These are phyloP conservation scores for Raphanus sativus DNA, from an alignment of 345 rosid species.

Conservation along the genomic window DNA sequence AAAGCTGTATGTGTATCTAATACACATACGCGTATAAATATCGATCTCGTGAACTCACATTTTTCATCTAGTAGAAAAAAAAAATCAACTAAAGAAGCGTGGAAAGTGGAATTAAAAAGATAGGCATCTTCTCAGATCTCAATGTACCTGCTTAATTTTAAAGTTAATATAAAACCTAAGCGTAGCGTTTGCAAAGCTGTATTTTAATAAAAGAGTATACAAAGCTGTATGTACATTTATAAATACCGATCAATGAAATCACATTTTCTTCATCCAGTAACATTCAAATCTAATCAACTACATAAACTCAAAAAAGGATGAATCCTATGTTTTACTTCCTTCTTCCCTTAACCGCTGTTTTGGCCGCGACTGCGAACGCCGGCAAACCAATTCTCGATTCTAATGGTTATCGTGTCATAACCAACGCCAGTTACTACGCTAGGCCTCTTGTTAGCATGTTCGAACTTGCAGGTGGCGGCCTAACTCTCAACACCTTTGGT, in stretches of 20 bases:
- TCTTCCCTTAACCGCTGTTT: slow-evolving; percentile 15
- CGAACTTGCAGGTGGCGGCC: too few relatives aligned
- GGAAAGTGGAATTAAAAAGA: not conserved
- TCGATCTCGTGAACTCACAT: too few relatives aligned
- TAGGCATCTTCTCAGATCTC: not conserved
- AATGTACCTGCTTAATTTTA: not conserved
- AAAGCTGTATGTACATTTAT: not conserved
- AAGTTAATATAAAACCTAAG: not conserved
- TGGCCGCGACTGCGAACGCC: not conserved
- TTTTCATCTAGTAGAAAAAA: too few relatives aligned
- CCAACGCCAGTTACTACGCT: slow-evolving; percentile 24
- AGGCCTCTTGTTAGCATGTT: too few relatives aligned
- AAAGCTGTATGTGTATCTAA: too few relatives aligned
- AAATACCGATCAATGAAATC: not conserved
- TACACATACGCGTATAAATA: too few relatives aligned
- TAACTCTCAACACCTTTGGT: slow-evolving; percentile 2
- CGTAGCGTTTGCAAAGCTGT: not conserved
- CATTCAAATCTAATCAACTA: not conserved
- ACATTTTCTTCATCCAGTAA: slow-evolving; percentile 2
- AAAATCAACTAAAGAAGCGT: not conserved
- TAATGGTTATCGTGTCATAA: slow-evolving; percentile 7
- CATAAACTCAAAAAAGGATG: not conserved
- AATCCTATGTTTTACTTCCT: slow-evolving; percentile 23
- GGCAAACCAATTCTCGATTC: slow-evolving; percentile 18
- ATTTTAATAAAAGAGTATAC: too few relatives aligned